Base-by-base conservation (phyloP, 805 yeast genomes). In the Diddensiella caesifluorescens region DNA sequence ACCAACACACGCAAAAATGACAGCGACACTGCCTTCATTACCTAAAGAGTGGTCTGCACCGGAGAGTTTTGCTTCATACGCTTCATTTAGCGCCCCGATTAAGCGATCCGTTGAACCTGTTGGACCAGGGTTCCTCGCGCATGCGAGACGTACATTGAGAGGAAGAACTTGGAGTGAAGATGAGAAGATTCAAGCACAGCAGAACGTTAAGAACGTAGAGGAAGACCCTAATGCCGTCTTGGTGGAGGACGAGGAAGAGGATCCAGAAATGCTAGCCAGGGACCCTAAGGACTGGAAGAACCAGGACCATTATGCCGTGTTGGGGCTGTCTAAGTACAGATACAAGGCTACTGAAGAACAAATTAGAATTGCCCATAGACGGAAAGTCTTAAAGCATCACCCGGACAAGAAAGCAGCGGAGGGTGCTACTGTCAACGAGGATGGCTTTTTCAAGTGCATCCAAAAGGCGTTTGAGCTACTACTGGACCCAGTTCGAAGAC, bases 141-240 rank as follows among this genome's bases (percentile, higher is more conserved):
- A 92, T 61, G 97, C 97, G 45, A 80, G 95, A 54, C 84, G 98
- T 74, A 77, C 94, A 41, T 73, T 89, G 56, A 80, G 95, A 69
- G 95, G 95, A 64, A 96, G 95, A 70, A 87, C 97, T 38, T 92
- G 97, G 95, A 87, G 97, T 42, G 97, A 92, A 69, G 92, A 77
- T 60, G 98, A 92, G 70, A 81, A 83, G 64, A 70, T 88, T 53
- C 94, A 89, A 74, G 95, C 95, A 47, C 94, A 82, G 62, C 80
- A 78, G 68, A 85, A 85, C 65, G 95, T 84, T 57, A 74, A 75
- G 56, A 67, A 67, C 44, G 77, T 78, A 48, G 95, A 84, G 55
- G 82, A 75, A 54, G 77, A 74, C 46, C 53, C 37, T 22, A 63
- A 63, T 40, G 73, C 63, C 51, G 68, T 57, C 43, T 81, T 80